Base-by-base conservation (phyloP, 164 flowering plant species). In the Annona squamosa region DNA sequence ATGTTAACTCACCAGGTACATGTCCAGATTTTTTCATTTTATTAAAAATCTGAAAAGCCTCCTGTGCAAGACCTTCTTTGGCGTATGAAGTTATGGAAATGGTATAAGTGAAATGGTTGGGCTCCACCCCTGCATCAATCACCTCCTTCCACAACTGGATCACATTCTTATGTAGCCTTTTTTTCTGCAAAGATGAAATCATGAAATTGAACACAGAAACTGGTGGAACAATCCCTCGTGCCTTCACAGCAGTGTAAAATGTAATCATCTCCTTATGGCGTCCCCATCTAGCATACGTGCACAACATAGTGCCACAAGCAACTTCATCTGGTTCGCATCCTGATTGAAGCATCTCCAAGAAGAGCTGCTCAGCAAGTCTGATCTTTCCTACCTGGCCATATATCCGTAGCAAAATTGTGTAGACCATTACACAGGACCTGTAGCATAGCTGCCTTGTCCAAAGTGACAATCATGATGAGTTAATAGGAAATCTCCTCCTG, bases 271-370 rank as follows among this genome's bases (percentile, higher is more conserved):
- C 88, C 78, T 86, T 87, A 75, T 87, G 90, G 64, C 87, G 92
- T 7, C 96, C 98, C 99, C 99, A 95, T 85, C 92, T 87, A 75
- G 99, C 99, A 84, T 95, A 95, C 48, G 94, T 78, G 83, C 98
- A 95, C 63, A 95, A 75, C 97, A 92, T 88, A 68, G 99, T 95
- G 48, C 99, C 99, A 81, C 97, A 92, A 74, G 98, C 98, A 84
- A 95, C 88, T 81, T 88, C 96, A 82, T 95, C 99, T 9, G 99
- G 94, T 77, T 95, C 99, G 79, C 93, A 90, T 71, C 97, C 96
- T 48, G 86, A 89, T 79, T 95, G 98, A 79, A 95, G 94, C 98
- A 95, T 93, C 88, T 93, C 98, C 87, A 95, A 77, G 85, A 95
- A 95, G 62, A 84, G 82, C 79, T 88, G 80, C 74, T 95, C 99